Evolutionary conservation across 2,329 filamentous ascomycete genomes (phyloP), one percentile per base, ranked within the genome.

Genomic region (Trichophyton schoenleinii): DNA sequence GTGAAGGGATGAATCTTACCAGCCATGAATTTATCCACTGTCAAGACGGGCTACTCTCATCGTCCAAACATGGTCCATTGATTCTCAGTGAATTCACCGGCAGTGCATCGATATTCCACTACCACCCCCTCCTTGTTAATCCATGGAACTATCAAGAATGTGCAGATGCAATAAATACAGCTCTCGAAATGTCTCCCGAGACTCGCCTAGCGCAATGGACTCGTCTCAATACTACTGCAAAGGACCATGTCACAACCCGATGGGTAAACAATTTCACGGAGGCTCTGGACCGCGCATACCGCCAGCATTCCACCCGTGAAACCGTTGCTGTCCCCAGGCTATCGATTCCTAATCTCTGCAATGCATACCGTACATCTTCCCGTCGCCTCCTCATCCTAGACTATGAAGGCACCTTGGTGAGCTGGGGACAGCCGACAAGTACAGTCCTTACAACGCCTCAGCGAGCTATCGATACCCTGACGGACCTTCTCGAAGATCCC

Each of bases 51-150:
- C 83, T 83, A 66, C 80, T 83, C 64, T 78, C 80, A 1, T 78
- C 85, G 61, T 91, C 91, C 77, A 91, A 89, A 74, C 85, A 94
- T 69, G 90, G 90, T 1, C 91, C 91, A 0, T 80, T 97, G 49
- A 96, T 97, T 66, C 78, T 97, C 60, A 96, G 90, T 65, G 92
- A 97, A 72, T 97, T 97, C 70, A 96, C 92, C 1, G 94, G 92
- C 25, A 95, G 91, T 63, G 86, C 91, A 0, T 89, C 88, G 0
- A 81, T 97, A 1, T 95, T 97, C 69, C 84, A 84, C 15, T 84
- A 87, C 53, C 84, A 89, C 62, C 87, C 94, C 65, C 81, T 97
- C 13, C 83, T 89, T 0, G 87, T 97, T 68, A 97, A 97, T 70
- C 92, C 92, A 0, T 97, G 92, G 92, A 89, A 96, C 71, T 96